Percentiles rank a stretch among this genome's conserved stretches.
Conservation (phyloP, 768 basidiomycete species). For the Tulasnella sp. region DNA sequence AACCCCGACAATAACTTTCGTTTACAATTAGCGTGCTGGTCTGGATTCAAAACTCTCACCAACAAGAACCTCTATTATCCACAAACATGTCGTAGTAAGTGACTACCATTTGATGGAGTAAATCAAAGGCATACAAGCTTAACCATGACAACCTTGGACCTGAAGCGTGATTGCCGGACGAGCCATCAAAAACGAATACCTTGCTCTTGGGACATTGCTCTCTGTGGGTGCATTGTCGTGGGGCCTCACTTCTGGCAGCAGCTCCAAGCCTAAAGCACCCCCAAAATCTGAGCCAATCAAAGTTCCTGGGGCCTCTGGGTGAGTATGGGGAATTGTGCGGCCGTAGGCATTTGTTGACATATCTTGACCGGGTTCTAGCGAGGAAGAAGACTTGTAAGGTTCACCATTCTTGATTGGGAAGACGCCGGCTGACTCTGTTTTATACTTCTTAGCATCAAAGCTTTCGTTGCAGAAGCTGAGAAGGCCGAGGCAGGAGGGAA, state of each 20-base stretch:
- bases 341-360: background rate
- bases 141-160: background rate
- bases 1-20: too few species aligned
- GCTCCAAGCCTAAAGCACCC: conserved; percentile 37
- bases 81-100: conserved; percentile 11
- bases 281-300: conserved; percentile 37
- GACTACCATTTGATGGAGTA: background rate
- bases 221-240: conserved; percentile 39
- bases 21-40: background rate
- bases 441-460: conserved; percentile 49
- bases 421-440: conserved; percentile 30
- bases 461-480: conserved; percentile 73
- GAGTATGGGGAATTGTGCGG: background rate
- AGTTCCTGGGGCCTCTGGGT: conserved; percentile 47
- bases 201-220: conserved; percentile 54
- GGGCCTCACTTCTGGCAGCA: conserved; percentile 42
- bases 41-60: background rate
- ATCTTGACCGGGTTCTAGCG: conserved; percentile 32
- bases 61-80: background rate
- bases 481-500: conserved; percentile 34
- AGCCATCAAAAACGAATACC: conserved; percentile 67
- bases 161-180: conserved; percentile 64
- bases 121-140: background rate
- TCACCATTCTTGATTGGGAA: conserved; percentile 13
- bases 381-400: conserved; percentile 70